Conservation (phyloP, 164 flowering plant genomes). For the Aristolochia californica region DNA sequence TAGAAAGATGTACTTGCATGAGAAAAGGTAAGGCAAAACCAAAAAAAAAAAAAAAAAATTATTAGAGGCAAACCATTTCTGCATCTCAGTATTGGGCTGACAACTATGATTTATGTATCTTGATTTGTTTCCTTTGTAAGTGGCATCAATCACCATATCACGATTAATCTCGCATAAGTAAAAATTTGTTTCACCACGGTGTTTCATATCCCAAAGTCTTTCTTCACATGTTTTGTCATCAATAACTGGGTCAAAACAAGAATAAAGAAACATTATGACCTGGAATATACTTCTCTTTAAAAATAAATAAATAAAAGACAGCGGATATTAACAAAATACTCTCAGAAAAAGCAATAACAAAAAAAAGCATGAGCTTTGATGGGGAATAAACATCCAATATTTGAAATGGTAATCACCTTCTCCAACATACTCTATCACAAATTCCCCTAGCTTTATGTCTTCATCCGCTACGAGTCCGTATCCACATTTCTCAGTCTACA, state of each 20-base stretch:
- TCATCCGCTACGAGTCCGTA: constrained; percentile 87
- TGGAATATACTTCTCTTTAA: too few species aligned
- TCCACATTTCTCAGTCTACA: constrained; percentile 98
- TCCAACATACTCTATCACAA: constrained; percentile 96
- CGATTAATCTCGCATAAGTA: constrained; percentile 91
- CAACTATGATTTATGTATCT: constrained; percentile 98
- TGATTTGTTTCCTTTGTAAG: constrained; percentile 93
- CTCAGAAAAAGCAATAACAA: too few species aligned
- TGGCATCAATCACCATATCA: constrained; percentile 99
- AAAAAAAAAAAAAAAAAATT: neutral
- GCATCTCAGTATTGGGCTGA: constrained; percentile 97
- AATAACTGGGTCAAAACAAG: constrained; percentile 48
- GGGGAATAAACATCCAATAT: neutral
- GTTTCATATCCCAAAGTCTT: constrained; percentile 98
- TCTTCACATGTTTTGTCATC: constrained; percentile 97
- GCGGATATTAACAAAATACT: too few species aligned
- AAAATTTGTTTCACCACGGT: constrained; percentile 87
- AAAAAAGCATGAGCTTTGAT: too few species aligned
- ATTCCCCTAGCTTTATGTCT: constrained; percentile 80
- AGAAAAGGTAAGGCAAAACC: constrained; percentile 5
- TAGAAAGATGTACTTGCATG: constrained; percentile 11
- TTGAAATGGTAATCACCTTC: constrained; percentile 50
- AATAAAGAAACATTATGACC: neutral
- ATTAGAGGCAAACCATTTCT: constrained; percentile 59
- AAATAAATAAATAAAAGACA: too few species aligned